Evolutionary conservation across 441 rosid species (phyloP).

Genomic region (Pelargonium citronellum): DNA sequence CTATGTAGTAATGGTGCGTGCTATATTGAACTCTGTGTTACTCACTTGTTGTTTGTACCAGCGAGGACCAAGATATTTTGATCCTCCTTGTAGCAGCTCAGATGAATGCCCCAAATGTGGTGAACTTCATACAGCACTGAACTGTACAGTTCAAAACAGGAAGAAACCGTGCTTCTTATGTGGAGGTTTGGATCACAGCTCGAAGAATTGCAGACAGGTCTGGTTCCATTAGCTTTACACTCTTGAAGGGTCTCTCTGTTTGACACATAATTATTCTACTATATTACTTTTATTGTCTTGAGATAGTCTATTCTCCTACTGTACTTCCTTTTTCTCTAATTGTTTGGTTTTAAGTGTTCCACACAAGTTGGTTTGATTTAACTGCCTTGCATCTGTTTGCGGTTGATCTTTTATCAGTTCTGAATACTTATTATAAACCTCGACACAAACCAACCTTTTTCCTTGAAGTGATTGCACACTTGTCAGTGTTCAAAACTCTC

Average conservation of each 20-base stretch:
- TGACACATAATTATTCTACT: background rate
- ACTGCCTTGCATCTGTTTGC: background rate
- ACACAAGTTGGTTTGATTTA: background rate
- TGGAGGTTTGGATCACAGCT: background rate
- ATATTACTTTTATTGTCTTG: background rate
- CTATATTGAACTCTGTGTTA: background rate
- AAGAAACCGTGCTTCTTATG: conserved; percentile 1
- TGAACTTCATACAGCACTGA: background rate
- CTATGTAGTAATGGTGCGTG: background rate
- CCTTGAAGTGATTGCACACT: too few species aligned
- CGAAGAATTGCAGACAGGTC: conserved; percentile 31
- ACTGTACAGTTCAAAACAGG: background rate
- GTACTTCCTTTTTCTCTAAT: background rate
- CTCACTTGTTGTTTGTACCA: background rate
- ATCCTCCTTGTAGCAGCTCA: background rate
- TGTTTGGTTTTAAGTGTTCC: background rate
- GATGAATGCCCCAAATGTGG: conserved; percentile 6
- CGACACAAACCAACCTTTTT: too few species aligned
- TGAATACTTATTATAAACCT: background rate
- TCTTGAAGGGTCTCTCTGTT: background rate
- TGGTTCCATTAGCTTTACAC: background rate
- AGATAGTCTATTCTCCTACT: background rate
- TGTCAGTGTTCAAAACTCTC: too few species aligned
- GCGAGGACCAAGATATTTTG: conserved; percentile 5
- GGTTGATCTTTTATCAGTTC: background rate